Conservation (phyloP, 1,139 yeast genomes). For the Yamadazyma blattariae region DNA sequence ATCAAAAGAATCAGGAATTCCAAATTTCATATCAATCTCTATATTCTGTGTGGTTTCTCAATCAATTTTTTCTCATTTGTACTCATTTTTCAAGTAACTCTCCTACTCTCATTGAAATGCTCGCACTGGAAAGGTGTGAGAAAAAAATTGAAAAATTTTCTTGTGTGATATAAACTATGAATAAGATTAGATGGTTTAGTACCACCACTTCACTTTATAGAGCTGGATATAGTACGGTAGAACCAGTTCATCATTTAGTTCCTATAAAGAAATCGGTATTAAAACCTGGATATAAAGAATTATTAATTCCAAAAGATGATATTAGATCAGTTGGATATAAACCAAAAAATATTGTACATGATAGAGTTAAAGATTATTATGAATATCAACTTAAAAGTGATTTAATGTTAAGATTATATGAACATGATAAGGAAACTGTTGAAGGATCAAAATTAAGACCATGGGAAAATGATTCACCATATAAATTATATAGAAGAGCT, state of each 20-base stretch:
- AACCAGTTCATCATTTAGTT: constrained; percentile 90
- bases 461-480: constrained; percentile 91
- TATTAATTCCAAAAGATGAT: constrained; percentile 66
- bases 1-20: constrained; percentile 24
- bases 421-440: constrained; percentile 55
- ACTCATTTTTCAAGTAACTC: too few relatives aligned
- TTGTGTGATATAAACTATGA: too few relatives aligned
- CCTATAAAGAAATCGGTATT: constrained; percentile 68
- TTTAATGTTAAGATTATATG: constrained; percentile 70
- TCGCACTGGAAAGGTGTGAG: too few relatives aligned
- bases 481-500: constrained; percentile 76
- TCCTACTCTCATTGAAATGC: too few relatives aligned
- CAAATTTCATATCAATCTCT: constrained; percentile 32
- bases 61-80: too few relatives aligned
- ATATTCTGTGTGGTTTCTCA: too few relatives aligned
- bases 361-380: constrained; percentile 79
- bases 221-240: constrained; percentile 75
- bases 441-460: constrained; percentile 71
- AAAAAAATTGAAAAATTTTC: too few relatives aligned
- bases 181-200: constrained; percentile 13
- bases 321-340: constrained; percentile 72
- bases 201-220: constrained; percentile 34
- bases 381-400: constrained; percentile 72
- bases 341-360: constrained; percentile 72
- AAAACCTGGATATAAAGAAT: constrained; percentile 65